A percentile compares a stretch with the other conserved stretches of the same genome.
Evolutionary conservation across 139 green algal species (phyloP).

Genomic region (Ulvella scutata): DNA sequence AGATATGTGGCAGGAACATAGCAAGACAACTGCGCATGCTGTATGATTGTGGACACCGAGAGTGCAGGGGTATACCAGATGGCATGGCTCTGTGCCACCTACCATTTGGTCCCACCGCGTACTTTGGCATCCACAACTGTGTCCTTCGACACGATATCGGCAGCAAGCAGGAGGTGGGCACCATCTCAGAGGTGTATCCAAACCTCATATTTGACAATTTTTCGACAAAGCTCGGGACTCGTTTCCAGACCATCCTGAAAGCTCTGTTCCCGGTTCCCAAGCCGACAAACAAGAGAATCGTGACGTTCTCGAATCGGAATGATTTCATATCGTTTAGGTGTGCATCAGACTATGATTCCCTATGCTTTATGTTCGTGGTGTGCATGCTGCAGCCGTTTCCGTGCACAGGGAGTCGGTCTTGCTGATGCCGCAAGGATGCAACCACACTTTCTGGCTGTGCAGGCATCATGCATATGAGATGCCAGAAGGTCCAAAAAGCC

Average conservation of each 20-base stretch:
- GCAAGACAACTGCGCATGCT: too few relatives aligned
- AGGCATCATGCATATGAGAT: slow-evolving; percentile 70
- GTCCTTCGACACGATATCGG: slow-evolving; percentile 89
- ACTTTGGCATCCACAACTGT: slow-evolving; percentile 90
- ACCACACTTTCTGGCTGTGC: too few relatives aligned
- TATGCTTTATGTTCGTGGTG: too few relatives aligned
- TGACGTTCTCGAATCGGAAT: slow-evolving; percentile 65
- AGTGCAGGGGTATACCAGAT: slow-evolving; percentile 26
- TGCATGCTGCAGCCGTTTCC: too few relatives aligned
- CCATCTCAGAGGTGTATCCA: slow-evolving; percentile 84
- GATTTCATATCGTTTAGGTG: slow-evolving; percentile 85
- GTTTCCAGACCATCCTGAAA: slow-evolving; percentile 80
- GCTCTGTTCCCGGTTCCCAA: slow-evolving; percentile 91
- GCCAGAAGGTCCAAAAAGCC: slow-evolving; percentile 50
- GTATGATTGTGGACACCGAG: background rate
- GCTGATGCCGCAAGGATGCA: too few relatives aligned
- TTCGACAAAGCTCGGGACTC: slow-evolving; percentile 52
- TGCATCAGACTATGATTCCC: too few relatives aligned
- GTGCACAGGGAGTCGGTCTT: too few relatives aligned
- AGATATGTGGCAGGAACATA: too few relatives aligned
- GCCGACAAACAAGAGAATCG: slow-evolving; percentile 4
- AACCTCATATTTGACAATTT: slow-evolving; percentile 93
- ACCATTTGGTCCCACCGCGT: slow-evolving; percentile 92
- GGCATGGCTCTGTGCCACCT: slow-evolving; percentile 94
- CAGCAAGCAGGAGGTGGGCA: slow-evolving; percentile 82